Evolutionary conservation across 768 basidiomycete genomes (phyloP), one percentile per base, ranked within the genome.

Genomic region (Pleurotus tuoliensis): DNA sequence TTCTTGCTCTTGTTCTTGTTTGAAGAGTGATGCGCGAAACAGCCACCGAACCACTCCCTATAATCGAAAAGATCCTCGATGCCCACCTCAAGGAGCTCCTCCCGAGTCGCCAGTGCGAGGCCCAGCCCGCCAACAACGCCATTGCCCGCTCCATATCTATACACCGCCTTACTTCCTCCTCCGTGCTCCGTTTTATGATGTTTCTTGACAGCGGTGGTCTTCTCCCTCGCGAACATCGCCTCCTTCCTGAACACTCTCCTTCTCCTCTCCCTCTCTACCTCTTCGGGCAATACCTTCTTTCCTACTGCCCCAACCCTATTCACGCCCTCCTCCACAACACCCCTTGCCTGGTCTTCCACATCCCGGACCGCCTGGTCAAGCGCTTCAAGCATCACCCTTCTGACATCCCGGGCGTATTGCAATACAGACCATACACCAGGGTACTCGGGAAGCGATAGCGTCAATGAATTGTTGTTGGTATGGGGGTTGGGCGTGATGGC

Each of bases 211-310:
- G 22, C 57, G 41, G 74, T 73, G 47, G 69, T 77, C 27, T 73
- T 74, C 3, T 73, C 72, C 52, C 78, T 71, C 55, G 82, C 83
- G 74, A 98, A 99, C 97, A 99, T 98, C 12, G 93, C 96, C 67
- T 96, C 90, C n/a, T 96, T 92, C 76, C 92, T 85, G 78, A 99
- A 99, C 11, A 96, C 84, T 24, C 92, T 80, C 56, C 84, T 80
- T 48, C 83, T 84, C 40, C 92, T 79, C 22, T 34, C 39, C 39
- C 38, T 39, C 68, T 94, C 92, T 20, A 93, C 92, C 56, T 86
- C 88, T 50, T 80, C 79, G 1, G 90, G 90, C 13, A 99, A 82
- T 71, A 91, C 83, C 56, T 76, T 75, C 58, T 96, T 88, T 16
- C 84, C 94, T 16, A 97, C 74, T 15, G 78, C 72, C 40, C 76